Conservation (phyloP, 2,329 filamentous ascomycete species). For the Pseudogymnoascus sp. region DNA sequence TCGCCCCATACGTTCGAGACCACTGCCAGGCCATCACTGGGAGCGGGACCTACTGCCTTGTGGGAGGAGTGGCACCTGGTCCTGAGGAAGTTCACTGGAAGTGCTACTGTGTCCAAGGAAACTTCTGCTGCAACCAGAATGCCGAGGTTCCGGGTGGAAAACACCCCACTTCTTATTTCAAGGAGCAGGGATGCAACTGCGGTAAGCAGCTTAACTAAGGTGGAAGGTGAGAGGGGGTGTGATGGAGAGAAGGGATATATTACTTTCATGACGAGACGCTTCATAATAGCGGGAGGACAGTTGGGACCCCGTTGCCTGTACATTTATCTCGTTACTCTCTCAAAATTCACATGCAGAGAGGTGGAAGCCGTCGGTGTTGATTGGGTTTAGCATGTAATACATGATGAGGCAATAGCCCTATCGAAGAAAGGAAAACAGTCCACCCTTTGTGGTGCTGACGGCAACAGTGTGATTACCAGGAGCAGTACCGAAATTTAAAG, state of each 20-base stretch:
- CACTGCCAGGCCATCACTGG: background rate
- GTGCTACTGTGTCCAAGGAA: background rate
- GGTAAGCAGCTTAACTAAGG: background rate
- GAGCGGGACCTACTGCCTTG: background rate
- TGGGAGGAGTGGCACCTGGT: background rate
- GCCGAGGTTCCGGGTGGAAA: background rate
- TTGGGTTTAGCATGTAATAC: background rate
- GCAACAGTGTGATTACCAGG: no score
- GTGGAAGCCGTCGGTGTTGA: background rate
- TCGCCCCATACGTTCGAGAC: background rate
- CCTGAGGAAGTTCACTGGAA: background rate
- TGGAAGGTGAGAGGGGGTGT: background rate
- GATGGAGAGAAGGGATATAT: background rate
- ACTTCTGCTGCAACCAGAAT: constrained; percentile 2
- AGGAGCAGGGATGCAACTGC: background rate
- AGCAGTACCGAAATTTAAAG: no score
- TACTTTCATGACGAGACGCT: background rate
- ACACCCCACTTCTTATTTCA: background rate
- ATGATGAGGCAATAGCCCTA: no score
- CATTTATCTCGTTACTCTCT: background rate
- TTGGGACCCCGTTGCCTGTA: background rate
- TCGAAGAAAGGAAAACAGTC: no score
- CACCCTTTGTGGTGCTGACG: no score
- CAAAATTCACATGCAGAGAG: background rate
- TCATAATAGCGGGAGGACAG: background rate